Evolutionary conservation across 1,284 basidiomycete species (phyloP), one percentile per base, ranked within the genome.

Genomic region (Malassezia japonica): DNA sequence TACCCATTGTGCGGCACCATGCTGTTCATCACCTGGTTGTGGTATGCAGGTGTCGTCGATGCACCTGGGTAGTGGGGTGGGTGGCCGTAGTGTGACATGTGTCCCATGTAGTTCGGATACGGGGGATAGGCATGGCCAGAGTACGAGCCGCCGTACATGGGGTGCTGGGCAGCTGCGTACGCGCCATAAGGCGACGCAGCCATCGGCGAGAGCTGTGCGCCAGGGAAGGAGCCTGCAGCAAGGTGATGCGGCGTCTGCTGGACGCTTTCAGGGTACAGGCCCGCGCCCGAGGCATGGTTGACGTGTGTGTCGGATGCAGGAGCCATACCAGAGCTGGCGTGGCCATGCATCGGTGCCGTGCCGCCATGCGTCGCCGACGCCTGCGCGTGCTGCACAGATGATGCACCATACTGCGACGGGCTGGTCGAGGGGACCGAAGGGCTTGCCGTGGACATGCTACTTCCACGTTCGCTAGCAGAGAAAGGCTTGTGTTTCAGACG

Each of bases 91-190:
- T 54, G 51, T 5, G 46, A 40, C 10, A 54, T 44, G 25, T 54
- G 51, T 6, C 51, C 51, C 41, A 54, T 36, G 21, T 54, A 54
- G 23, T 44, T 48, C 6, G 51, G 51, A 35, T 54, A 54, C 23
- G 46, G 41, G 1, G 46, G 40, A 28, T 54, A 54, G 8, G 46
- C 42, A 18, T 54, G 51, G 18, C 51, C 36, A 4, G 51, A 38
- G 18, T 54, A 54, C n/a, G 51, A 46, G 21, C 46, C 41, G 16
- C 46, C 35, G 18, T 54, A 54, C 46, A 54, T 48, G 21, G 51
- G 51, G 21, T 54, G 51, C 31, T 54, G 51, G 8, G 46, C 43
- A 3, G 40, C 29, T 2, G 40, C 46, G 16, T 54, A 54, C 4
- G 51, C 37, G 24, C 41, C 48, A 24, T 54, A 54, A 9, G 45